Evolutionary conservation across 2,329 filamentous ascomycete genomes (phyloP), one percentile per base, ranked within the genome.

Genomic region (Paracorniculantispora psalliotae): DNA sequence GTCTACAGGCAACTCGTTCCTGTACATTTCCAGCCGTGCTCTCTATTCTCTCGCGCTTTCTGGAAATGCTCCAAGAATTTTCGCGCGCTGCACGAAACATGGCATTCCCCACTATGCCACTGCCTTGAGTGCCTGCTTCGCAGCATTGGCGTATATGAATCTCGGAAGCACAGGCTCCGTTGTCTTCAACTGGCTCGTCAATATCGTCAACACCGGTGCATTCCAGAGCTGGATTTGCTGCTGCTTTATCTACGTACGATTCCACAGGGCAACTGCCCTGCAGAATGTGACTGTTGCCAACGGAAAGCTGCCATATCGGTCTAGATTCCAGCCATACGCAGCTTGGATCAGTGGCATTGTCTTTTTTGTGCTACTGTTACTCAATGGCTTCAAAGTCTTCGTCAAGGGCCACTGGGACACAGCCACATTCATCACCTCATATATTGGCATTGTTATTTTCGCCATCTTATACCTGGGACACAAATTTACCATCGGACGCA

Each of bases 301-400:
- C 59, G 54, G 54, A 2, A 44, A 57, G 35, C 73, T 83, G 5
- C 81, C 84, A 0, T 87, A 83, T 64, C 71, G 71, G 28, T 81
- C 78, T n/a, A 67, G 67, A 23, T 64, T 85, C 5, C 84, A 86
- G 65, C 84, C 84, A 0, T 84, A 78, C 62, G 82, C 81, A 4
- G 78, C 84, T 1, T 85, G 75, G 62, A 66, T 82, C 52, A 76
- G 78, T 8, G 74, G 87, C 21, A 68, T 79, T 5, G 72, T 75
- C 23, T 82, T 86, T 65, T 71, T 69, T 1, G 73, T 85, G 54
- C 73, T 88, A 19, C 73, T 74, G 3, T 69, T 88, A 2, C 77
- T 86, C 67, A 88, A 87, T 61, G 86, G 86, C 1, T 88, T 88
- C 67, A 79, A 80, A 39, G 81, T 85, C 3, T 89, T 89, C 68